Evolutionary conservation across 345 rosid genomes (phyloP).

Genomic region (Bruguiera gymnorhiza): DNA sequence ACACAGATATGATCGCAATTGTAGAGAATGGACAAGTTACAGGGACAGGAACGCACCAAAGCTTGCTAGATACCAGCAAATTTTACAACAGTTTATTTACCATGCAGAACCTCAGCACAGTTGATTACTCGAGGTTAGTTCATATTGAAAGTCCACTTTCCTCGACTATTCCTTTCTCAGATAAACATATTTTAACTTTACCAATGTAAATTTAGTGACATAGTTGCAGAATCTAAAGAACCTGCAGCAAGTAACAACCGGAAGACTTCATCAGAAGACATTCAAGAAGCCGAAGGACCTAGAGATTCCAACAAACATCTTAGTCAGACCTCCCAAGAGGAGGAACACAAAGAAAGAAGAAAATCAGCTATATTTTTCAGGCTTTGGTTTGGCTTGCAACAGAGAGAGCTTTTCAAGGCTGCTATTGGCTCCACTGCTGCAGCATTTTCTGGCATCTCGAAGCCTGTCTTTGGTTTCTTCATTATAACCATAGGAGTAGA

Average conservation of each 20-base stretch:
- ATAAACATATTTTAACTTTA: constrained; percentile 8
- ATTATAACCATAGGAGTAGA: constrained; percentile 57
- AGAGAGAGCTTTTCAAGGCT: constrained; percentile 36
- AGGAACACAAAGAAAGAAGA: constrained; percentile 13
- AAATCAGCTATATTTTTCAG: constrained; percentile 40
- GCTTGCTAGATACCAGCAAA: constrained; percentile 41
- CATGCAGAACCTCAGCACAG: constrained; percentile 44
- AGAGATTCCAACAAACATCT: constrained; percentile 1
- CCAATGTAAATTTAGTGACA: constrained; percentile 17
- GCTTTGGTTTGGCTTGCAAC: constrained; percentile 50
- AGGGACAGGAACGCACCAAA: constrained; percentile 56
- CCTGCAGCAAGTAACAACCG: constrained; percentile 6
- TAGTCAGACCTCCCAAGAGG: constrained; percentile 18
- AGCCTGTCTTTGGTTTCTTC: constrained; percentile 58
- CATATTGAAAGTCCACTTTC: background rate
- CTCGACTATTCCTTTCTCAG: background rate
- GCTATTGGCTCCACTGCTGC: constrained; percentile 52
- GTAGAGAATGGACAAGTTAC: constrained; percentile 55
- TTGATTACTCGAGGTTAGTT: constrained; percentile 37
- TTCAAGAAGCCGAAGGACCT: constrained; percentile 15
- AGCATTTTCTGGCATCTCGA: constrained; percentile 63
- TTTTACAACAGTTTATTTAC: constrained; percentile 40
- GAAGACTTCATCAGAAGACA: constrained; percentile 9
- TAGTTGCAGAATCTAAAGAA: constrained; percentile 21
- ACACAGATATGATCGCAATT: constrained; percentile 51